A percentile compares a stretch with the other conserved stretches of the same genome.
phyloP scores from a whole-genome alignment of 2,329 filamentous ascomycete genomes.

The Paecilomyces variotii region DNA sequence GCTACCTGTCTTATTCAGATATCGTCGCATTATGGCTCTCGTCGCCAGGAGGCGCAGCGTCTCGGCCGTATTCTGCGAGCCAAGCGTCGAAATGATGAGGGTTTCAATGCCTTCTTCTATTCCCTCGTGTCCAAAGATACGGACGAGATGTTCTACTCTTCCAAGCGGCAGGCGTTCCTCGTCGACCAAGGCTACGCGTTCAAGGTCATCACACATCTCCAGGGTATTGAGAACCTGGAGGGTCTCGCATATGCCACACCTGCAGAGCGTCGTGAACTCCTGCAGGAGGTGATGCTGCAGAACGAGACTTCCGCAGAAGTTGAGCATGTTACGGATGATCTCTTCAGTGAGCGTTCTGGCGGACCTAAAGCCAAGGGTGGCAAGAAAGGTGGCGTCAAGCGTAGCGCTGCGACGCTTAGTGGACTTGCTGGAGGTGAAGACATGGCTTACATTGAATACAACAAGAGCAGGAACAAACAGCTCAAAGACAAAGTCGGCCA shows the following conservation, averaged over 20 bases:
- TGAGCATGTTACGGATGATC: slow-evolving; percentile 61
- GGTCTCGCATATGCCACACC: slow-evolving; percentile 73
- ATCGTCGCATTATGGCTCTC: slow-evolving; percentile 93
- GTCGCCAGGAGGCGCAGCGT: slow-evolving; percentile 90
- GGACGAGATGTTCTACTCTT: slow-evolving; percentile 95
- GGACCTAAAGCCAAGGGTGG: slow-evolving; percentile 31
- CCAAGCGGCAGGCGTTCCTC: slow-evolving; percentile 91
- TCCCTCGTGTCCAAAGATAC: slow-evolving; percentile 96
- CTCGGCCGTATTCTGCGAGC: slow-evolving; percentile 88
- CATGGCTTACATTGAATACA: slow-evolving; percentile 92
- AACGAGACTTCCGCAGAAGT: slow-evolving; percentile 66
- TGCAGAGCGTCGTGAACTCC: slow-evolving; percentile 71
- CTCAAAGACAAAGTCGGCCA: slow-evolving; percentile 55
- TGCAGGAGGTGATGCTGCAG: slow-evolving; percentile 83
- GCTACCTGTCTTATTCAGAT: slow-evolving; percentile 96
- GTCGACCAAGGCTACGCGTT: slow-evolving; percentile 98
- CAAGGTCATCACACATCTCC: slow-evolving; percentile 94
- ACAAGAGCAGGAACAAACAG: slow-evolving; percentile 62
- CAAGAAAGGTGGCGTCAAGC: slow-evolving; percentile 55
- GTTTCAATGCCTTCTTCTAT: slow-evolving; percentile 99
- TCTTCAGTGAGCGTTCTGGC: slow-evolving; percentile 52
- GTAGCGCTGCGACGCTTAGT: slow-evolving; percentile 76
- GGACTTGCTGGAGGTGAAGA: slow-evolving; percentile 87
- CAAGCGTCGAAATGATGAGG: slow-evolving; percentile 92
- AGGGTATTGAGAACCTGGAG: slow-evolving; percentile 78